A percentile compares a stretch with the other conserved stretches of the same genome.
Conservation (phyloP, 2,329 filamentous ascomycete genomes). For the Scleromitrula shiraiana region DNA sequence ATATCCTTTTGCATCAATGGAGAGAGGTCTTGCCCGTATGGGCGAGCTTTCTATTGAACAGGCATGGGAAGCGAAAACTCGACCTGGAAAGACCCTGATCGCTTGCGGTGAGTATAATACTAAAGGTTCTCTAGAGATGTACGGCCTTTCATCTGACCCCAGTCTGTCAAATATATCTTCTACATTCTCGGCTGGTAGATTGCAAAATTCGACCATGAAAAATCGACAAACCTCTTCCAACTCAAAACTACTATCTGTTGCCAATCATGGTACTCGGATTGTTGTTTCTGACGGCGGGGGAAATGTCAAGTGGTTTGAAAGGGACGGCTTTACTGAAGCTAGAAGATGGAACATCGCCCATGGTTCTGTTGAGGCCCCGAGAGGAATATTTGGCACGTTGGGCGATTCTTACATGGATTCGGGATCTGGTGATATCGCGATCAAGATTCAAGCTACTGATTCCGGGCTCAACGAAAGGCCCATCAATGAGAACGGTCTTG, state of each 20-base stretch:
- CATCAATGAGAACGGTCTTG: slow-evolving; percentile 56
- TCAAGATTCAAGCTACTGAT: slow-evolving; percentile 59
- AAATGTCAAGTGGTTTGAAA: slow-evolving; percentile 81
- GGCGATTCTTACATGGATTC: slow-evolving; percentile 30
- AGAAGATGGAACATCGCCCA: slow-evolving; percentile 47
- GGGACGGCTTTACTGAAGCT: slow-evolving; percentile 63
- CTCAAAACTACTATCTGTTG: slow-evolving; percentile 74
- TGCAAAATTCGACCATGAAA: slow-evolving; percentile 48
- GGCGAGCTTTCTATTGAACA: slow-evolving; percentile 48
- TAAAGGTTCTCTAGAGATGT: slow-evolving; percentile 85
- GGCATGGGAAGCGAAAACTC: slow-evolving; percentile 45
- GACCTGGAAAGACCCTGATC: slow-evolving; percentile 57
- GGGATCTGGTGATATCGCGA: slow-evolving; percentile 62
- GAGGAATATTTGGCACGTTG: slow-evolving; percentile 45
- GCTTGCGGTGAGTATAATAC: slow-evolving; percentile 87
- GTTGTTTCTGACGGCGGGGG: slow-evolving; percentile 81
- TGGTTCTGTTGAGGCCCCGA: slow-evolving; percentile 39
- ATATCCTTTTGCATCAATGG: slow-evolving; percentile 56
- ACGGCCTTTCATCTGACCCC: slow-evolving; percentile 46
- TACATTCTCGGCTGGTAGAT: slow-evolving; percentile 26
- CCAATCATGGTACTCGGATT: slow-evolving; percentile 72
- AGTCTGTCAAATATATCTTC: slow-evolving; percentile 24
- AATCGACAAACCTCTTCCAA: slow-evolving; percentile 79
- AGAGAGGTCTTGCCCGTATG: slow-evolving; percentile 48
- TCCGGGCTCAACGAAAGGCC: slow-evolving; percentile 30